phyloP scores from a whole-genome alignment of 129 eudicot species.

The Glebionis coronaria region DNA sequence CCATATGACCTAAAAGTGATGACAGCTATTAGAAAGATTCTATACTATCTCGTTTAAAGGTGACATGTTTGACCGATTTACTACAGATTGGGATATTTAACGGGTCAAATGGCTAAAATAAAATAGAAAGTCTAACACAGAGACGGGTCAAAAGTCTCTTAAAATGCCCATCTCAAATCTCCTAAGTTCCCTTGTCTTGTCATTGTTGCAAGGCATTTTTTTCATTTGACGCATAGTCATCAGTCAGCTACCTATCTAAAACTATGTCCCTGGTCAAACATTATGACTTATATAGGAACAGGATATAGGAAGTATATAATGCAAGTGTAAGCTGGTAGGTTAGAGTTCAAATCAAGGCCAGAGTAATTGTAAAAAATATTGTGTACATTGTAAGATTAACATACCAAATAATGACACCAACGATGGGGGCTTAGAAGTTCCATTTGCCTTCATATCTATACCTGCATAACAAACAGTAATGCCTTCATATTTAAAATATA shows the following conservation, averaged over 20 bases:
- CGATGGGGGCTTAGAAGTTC: constrained; percentile 69
- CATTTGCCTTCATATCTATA: constrained; percentile 53
- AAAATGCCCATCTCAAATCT: too few relatives aligned
- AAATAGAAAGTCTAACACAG: too few relatives aligned
- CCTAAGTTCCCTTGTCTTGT: not conserved
- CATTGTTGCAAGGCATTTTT: not conserved
- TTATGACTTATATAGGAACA: not conserved
- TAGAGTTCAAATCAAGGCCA: not conserved
- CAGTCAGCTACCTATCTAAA: not conserved
- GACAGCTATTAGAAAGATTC: not conserved
- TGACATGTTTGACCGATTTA: not conserved
- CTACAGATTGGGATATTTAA: too few relatives aligned
- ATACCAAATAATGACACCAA: constrained; percentile 73
- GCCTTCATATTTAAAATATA: not conserved
- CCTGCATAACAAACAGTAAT: constrained; percentile 42
- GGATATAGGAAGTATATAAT: too few relatives aligned
- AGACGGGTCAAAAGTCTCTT: too few relatives aligned
- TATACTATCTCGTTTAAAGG: not conserved
- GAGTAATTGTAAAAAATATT: too few relatives aligned
- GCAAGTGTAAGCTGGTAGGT: not conserved
- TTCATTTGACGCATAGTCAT: not conserved
- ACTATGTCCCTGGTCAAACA: not conserved
- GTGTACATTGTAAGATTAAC: constrained; percentile 20
- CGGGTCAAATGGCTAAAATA: too few relatives aligned
- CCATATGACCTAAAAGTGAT: constrained; percentile 37